Evolutionary conservation across 2,329 filamentous ascomycete species (phyloP).

Genomic region (Fonsecaea nubica): DNA sequence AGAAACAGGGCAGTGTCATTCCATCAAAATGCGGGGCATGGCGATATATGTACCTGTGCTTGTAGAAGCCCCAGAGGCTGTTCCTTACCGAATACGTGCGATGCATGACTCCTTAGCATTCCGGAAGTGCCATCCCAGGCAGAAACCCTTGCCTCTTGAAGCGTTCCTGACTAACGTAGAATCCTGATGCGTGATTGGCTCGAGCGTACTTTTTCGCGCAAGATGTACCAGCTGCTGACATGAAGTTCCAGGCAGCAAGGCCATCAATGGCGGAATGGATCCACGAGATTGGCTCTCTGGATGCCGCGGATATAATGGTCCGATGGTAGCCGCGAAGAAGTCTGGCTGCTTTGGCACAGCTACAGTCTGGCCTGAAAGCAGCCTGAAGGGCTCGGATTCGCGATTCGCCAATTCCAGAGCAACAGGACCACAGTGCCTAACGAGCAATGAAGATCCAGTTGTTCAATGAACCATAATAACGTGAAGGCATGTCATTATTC

Average conservation of each 20-base stretch:
- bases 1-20: background rate
- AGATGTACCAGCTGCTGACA: slow-evolving; percentile 21
- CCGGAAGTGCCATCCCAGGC: slow-evolving; percentile 1
- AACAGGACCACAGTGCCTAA: slow-evolving; percentile 1
- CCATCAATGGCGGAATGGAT: background rate
- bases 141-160: slow-evolving; percentile 3
- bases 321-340: background rate
- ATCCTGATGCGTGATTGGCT: slow-evolving; percentile 21
- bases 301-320: slow-evolving; percentile 1
- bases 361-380: background rate
- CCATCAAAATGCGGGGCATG: slow-evolving; percentile 9
- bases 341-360: background rate
- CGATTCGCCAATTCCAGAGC: slow-evolving; percentile 25
- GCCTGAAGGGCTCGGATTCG: slow-evolving; percentile 12
- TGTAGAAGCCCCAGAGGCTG: background rate
- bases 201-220: slow-evolving; percentile 27
- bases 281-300: slow-evolving; percentile 6
- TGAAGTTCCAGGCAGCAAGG: slow-evolving; percentile 15
- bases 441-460: background rate
- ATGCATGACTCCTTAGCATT: slow-evolving; percentile 4
- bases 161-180: slow-evolving; percentile 12
- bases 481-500: background rate
- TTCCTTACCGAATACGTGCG: slow-evolving; percentile 19
- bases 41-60: slow-evolving; percentile 1
- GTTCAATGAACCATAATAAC: background rate